phyloP scores from a whole-genome alignment of 1,284 basidiomycete genomes.

The Ganoderma multipileum region DNA sequence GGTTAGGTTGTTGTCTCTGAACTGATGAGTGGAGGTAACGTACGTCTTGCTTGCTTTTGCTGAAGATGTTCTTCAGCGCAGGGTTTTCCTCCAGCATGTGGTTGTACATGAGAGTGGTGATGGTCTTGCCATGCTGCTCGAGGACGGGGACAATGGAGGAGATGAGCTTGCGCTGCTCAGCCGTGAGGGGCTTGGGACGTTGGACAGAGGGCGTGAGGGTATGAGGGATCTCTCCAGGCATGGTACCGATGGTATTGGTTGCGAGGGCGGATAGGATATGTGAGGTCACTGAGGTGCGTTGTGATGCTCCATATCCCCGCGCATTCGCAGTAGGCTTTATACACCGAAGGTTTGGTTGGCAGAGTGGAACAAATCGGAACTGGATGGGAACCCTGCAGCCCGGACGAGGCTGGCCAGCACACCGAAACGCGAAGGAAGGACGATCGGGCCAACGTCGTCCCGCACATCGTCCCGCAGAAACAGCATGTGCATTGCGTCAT shows the following conservation, averaged over 20 bases:
- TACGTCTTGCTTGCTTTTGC: conserved; percentile 35
- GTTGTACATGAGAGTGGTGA: conserved; percentile 34
- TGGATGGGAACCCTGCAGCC: not conserved
- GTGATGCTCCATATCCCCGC: not conserved
- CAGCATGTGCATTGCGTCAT: not conserved
- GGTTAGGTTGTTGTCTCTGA: not conserved
- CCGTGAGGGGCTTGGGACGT: conserved; percentile 30
- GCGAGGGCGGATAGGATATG: too few relatives aligned
- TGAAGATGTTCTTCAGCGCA: conserved; percentile 35
- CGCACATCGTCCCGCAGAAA: not conserved
- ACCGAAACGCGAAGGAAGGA: not conserved
- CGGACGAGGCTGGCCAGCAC: not conserved
- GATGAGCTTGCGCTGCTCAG: conserved; percentile 35
- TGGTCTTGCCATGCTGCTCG: conserved; percentile 29
- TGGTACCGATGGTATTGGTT: not conserved
- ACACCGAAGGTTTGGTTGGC: not conserved
- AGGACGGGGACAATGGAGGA: conserved; percentile 34
- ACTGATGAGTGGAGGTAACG: not conserved
- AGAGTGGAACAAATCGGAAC: conserved; percentile 1
- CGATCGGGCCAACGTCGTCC: not conserved
- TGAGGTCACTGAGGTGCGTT: not conserved
- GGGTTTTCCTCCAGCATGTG: conserved; percentile 34
- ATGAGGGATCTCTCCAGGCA: not conserved
- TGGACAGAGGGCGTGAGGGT: conserved; percentile 9
- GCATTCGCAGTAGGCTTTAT: not conserved